phyloP scores from a whole-genome alignment of 2,329 filamentous ascomycete genomes.

The Arthroderma uncinatum region DNA sequence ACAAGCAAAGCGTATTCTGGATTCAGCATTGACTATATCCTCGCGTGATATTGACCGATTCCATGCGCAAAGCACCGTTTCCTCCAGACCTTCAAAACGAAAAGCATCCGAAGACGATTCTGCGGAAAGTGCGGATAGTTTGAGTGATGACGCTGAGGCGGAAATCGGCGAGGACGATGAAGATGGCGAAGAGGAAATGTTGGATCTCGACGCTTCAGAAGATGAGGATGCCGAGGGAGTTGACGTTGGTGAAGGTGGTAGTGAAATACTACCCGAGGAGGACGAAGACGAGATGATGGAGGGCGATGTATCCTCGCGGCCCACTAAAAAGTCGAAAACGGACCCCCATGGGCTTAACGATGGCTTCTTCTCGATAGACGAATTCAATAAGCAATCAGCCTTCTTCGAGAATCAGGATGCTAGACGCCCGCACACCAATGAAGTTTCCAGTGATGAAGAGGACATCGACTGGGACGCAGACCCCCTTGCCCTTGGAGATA shows the following conservation, averaged over 20 bases:
- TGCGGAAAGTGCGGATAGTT: not conserved
- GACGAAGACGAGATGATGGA: not conserved
- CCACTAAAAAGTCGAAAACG: not conserved
- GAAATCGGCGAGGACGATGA: not conserved
- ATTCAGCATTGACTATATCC: conserved; percentile 48
- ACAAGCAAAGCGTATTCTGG: conserved; percentile 74
- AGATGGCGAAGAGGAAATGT: conserved; percentile 12
- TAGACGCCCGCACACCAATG: conserved; percentile 62
- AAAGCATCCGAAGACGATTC: not conserved
- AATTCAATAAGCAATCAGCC: conserved; percentile 91
- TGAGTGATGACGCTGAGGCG: conserved; percentile 5
- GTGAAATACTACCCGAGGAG: conserved; percentile 6
- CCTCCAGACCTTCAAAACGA: not conserved
- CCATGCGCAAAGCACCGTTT: not conserved
- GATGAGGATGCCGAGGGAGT: conserved; percentile 19
- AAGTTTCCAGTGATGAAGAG: conserved; percentile 61
- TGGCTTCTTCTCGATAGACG: conserved; percentile 93
- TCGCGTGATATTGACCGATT: conserved; percentile 33
- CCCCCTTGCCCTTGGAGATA: conserved; percentile 43
- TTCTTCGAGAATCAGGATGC: conserved; percentile 79
- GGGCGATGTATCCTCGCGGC: not conserved
- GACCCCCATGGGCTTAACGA: conserved; percentile 86
- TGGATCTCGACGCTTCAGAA: conserved; percentile 25
- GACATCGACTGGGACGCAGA: conserved; percentile 82
- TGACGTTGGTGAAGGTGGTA: conserved; percentile 15